Base-by-base conservation (phyloP, 257 asterid genomes). In the Plectranthus barbatus region DNA sequence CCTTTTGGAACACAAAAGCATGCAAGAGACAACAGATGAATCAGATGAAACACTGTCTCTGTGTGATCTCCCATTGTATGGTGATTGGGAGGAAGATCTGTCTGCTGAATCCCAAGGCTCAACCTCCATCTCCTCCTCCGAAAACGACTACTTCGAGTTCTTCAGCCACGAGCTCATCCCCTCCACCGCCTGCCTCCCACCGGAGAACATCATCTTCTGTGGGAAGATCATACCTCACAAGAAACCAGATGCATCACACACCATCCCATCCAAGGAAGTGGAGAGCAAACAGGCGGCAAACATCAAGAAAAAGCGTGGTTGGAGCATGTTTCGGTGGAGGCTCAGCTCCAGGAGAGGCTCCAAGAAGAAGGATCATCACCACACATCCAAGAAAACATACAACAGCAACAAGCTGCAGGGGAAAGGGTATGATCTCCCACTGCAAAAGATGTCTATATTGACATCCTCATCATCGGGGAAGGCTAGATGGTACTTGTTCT, bases 41-140 rank as follows among this genome's bases (percentile, higher is more conserved):
- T 70, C 60, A 12, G 85, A 75, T 34, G 96, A 88, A 4, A 80
- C 95, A n/a, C 86, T 88, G 15, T 86, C 96, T 41, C 71, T 88
- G 6, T 78, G 86, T 68, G 95, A 82, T 59, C 81, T 82, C 13
- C 81, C 90, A 39, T 34, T 86, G 44, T 76, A 75, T 9, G 67
- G 81, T 20, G 74, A 68, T 44, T 66, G 62, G 80, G 80, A 56
- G 47, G 76, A 74, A 9, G 68, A 72, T 26, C 53, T 77, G 5
- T 77, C 80, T 17, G 10, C 20, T 33, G 75, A 73, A 12, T 77
- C 94, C 24, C 84, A 76, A 53, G 83, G 82, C 29, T 76, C 86
- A 10, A 78, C 76, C 65, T 80, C 79, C 51, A 53, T 67, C 55
- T 65, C 79, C 37, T 81, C 91, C 24, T 67, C 80, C 1, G 72